These are phyloP conservation scores for Neurospora intermedia DNA, from an alignment of 495 filamentous ascomycete species.

Conservation along the genomic window DNA sequence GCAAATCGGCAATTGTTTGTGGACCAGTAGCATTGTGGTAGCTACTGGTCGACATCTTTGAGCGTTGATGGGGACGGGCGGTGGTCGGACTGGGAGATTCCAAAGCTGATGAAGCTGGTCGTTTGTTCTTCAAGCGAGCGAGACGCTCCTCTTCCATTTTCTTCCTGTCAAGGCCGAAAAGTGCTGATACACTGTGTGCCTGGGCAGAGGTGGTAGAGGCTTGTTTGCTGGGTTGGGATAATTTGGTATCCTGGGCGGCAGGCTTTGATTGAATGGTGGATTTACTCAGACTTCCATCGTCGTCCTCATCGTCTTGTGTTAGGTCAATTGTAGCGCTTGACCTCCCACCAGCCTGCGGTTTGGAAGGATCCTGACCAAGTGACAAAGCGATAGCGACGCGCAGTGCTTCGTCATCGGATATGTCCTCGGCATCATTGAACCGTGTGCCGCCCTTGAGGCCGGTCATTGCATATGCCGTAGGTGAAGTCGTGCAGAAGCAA, in stretches of 20 bases:
- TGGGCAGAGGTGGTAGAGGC: background rate
- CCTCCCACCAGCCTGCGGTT: background rate
- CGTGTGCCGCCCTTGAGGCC: constrained; percentile 2
- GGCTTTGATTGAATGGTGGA: background rate
- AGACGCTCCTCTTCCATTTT: constrained; percentile 82
- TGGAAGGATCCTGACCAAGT: constrained; percentile 22
- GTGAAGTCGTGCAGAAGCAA: background rate
- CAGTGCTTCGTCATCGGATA: constrained; percentile 32
- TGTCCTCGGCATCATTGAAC: constrained; percentile 20
- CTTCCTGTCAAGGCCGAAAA: constrained; percentile 55
- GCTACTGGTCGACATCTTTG: constrained; percentile 7
- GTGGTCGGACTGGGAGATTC: background rate
- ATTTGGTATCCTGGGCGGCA: background rate
- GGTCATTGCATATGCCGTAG: constrained; percentile 3
- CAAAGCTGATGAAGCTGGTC: constrained; percentile 34
- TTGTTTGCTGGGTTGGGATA: background rate
- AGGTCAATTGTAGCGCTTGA: constrained; percentile 8
- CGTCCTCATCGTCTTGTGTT: constrained; percentile 13
- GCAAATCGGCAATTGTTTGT: background rate
- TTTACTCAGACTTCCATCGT: background rate
- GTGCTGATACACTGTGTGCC: background rate
- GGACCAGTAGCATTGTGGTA: background rate
- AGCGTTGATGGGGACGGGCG: constrained; percentile 15
- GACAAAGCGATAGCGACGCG: constrained; percentile 34
- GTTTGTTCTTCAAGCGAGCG: constrained; percentile 39